phyloP scores from a whole-genome alignment of 2,329 filamentous ascomycete species.

The Neofusicoccum parvum region DNA sequence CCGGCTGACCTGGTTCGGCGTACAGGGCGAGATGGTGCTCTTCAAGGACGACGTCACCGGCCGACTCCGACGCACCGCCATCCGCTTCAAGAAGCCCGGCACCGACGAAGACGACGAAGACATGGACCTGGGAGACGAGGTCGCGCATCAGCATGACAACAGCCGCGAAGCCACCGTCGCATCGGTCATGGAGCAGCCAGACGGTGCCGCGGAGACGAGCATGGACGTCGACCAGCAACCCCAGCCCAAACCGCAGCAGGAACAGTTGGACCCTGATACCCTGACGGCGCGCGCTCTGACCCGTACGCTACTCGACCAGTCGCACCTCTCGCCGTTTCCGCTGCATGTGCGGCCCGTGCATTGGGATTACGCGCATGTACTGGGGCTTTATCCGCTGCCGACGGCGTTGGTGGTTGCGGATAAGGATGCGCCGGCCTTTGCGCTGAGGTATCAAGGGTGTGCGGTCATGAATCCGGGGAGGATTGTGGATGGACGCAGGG shows the following conservation, averaged over 20 bases:
- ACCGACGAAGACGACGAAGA: conserved; percentile 41
- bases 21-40: conserved; percentile 82
- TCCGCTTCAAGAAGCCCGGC: conserved; percentile 64
- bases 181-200: conserved; percentile 31
- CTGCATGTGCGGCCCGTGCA: conserved; percentile 77
- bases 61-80: conserved; percentile 73
- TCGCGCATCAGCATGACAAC: conserved; percentile 29
- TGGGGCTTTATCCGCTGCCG: conserved; percentile 87
- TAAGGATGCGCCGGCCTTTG: conserved; percentile 77
- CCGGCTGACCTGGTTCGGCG: conserved; percentile 80
- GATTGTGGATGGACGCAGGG: conserved; percentile 61
- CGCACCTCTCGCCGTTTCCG: conserved; percentile 83
- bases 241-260: conserved; percentile 24
- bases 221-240: conserved; percentile 45
- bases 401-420: conserved; percentile 83
- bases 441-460: conserved; percentile 90
- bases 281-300: conserved; percentile 73
- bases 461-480: conserved; percentile 91
- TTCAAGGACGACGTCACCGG: conserved; percentile 85
- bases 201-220: conserved; percentile 32
- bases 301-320: conserved; percentile 90
- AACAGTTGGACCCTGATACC: conserved; percentile 33
- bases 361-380: conserved; percentile 79
- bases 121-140: conserved; percentile 41
- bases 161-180: conserved; percentile 33